These are phyloP conservation scores for Stemphylium beticola DNA, from an alignment of 2,329 filamentous ascomycete species.

Conservation along the genomic window DNA sequence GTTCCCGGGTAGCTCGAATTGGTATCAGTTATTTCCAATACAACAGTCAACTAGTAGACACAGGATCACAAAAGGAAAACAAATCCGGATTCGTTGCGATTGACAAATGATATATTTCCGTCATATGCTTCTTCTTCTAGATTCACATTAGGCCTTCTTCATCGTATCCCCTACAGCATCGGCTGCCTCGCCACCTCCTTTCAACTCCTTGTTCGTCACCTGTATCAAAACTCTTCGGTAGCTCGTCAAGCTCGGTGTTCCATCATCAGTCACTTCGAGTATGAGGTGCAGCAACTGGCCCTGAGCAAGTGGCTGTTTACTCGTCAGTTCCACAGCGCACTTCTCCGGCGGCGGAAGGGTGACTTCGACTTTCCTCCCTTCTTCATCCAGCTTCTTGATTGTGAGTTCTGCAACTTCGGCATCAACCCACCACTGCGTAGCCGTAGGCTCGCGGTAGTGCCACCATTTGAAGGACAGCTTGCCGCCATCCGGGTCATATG, in stretches of 20 bases:
- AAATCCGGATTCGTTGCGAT: not conserved
- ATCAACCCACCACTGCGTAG: constrained; percentile 53
- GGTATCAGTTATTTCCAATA: too few species aligned
- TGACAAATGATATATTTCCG: not conserved
- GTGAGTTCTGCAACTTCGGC: constrained; percentile 51
- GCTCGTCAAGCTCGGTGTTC: constrained; percentile 53
- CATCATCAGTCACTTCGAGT: constrained; percentile 56
- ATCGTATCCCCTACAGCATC: not conserved
- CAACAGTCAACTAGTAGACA: too few species aligned
- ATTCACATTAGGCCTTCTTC: constrained; percentile 1
- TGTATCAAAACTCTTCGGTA: constrained; percentile 56
- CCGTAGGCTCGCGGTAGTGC: constrained; percentile 55
- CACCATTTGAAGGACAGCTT: constrained; percentile 58
- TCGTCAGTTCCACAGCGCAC: constrained; percentile 48
- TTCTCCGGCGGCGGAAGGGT: constrained; percentile 53
- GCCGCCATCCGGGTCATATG: constrained; percentile 56
- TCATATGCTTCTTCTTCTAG: not conserved
- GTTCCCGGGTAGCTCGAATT: too few species aligned
- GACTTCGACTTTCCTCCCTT: constrained; percentile 44
- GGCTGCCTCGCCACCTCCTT: constrained; percentile 20
- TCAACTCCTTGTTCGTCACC: constrained; percentile 40
- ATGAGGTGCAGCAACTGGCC: constrained; percentile 59
- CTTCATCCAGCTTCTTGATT: constrained; percentile 38
- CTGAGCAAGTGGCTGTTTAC: constrained; percentile 44
- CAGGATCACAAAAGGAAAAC: too few species aligned